A percentile compares a stretch with the other conserved stretches of the same genome.
Conservation (phyloP, 108 stramenopile species). For the Cyclostephanos tholiformis region DNA sequence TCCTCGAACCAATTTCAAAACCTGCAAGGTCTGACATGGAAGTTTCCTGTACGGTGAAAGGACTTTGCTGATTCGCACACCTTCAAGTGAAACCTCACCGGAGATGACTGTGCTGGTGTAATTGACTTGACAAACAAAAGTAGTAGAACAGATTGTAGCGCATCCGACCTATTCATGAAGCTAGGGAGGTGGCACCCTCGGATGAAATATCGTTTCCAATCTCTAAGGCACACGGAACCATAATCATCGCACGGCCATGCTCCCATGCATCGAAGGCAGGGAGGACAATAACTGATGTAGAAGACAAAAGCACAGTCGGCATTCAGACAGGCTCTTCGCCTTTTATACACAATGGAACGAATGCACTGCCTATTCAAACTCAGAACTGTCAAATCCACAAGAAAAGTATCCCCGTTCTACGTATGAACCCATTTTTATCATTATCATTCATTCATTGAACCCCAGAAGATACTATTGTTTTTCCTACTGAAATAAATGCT, state of each 20-base stretch:
- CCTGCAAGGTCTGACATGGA: too few relatives aligned
- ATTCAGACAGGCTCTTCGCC: not conserved
- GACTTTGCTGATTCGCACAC: not conserved
- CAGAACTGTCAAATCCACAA: constrained; percentile 26
- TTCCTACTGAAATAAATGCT: constrained; percentile 25
- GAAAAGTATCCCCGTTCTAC: constrained; percentile 6
- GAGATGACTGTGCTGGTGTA: not conserved
- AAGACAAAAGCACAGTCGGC: not conserved
- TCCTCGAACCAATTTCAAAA: too few relatives aligned
- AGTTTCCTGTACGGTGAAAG: not conserved
- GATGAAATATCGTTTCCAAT: not conserved
- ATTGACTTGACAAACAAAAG: too few relatives aligned
- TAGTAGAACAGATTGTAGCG: not conserved
- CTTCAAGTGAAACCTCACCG: not conserved
- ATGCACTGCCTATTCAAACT: constrained; percentile 10
- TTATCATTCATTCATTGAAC: constrained; percentile 13
- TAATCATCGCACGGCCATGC: not conserved
- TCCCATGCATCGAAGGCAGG: not conserved
- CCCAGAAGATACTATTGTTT: constrained; percentile 16
- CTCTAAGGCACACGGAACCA: not conserved
- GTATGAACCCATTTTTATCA: constrained; percentile 29
- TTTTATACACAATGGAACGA: constrained; percentile 2
- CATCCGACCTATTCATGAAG: not conserved
- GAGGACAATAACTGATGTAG: not conserved
- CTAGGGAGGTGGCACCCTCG: not conserved